Conservation (phyloP, 192 early-diverging fungal species). For the Backusella mclennaniae region DNA sequence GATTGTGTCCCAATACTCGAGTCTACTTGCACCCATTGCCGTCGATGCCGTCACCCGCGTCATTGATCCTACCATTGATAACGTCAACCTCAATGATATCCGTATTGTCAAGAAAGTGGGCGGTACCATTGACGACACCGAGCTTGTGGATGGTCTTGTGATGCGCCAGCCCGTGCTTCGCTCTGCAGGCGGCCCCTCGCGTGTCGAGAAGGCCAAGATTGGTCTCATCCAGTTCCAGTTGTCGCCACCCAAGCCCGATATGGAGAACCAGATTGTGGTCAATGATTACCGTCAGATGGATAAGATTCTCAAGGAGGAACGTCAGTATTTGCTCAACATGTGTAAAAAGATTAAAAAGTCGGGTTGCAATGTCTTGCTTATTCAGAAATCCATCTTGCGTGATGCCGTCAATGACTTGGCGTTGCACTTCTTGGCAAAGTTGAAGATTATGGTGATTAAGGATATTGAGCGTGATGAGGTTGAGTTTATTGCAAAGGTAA, state of each 20-base stretch:
- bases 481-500: slow-evolving; percentile 97
- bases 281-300: slow-evolving; percentile 99
- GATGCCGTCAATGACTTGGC: slow-evolving; percentile 99
- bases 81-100: slow-evolving; percentile 95
- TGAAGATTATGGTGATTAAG: slow-evolving; percentile 98
- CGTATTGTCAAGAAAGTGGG: slow-evolving; percentile 96
- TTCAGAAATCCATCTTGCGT: slow-evolving; percentile 98
- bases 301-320: slow-evolving; percentile 98
- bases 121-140: slow-evolving; percentile 98
- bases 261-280: slow-evolving; percentile 99
- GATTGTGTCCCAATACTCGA: slow-evolving; percentile 99
- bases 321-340: slow-evolving; percentile 94
- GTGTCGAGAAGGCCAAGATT: slow-evolving; percentile 98
- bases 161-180: slow-evolving; percentile 92
- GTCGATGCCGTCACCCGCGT: slow-evolving; percentile 93
- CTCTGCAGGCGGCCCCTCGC: slow-evolving; percentile 87
- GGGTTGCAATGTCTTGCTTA: slow-evolving; percentile 96
- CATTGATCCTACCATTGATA: slow-evolving; percentile 81
- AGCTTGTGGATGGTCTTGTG: slow-evolving; percentile 91
- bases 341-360: slow-evolving; percentile 99
- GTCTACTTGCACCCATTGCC: slow-evolving; percentile 91
- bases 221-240: slow-evolving; percentile 98
- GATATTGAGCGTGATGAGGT: slow-evolving; percentile 99
- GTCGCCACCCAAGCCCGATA: slow-evolving; percentile 98
- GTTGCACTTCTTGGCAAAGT: slow-evolving; percentile 94